Base-by-base conservation (phyloP, 2,329 filamentous ascomycete species). In the Zymoseptoria ardabiliae region DNA sequence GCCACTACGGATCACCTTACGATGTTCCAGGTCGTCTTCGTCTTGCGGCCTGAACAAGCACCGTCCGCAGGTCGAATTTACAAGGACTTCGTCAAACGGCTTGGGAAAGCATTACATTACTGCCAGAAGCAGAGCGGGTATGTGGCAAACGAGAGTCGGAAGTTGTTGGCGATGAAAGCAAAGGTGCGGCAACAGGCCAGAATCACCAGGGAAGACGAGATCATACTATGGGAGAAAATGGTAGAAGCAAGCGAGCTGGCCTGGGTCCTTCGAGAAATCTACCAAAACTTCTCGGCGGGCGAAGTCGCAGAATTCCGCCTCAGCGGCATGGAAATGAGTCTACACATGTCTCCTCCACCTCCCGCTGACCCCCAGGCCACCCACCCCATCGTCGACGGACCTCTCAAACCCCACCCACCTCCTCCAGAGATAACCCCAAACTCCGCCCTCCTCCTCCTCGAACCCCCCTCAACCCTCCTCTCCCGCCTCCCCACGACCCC, bases 11-110 rank as follows among this genome's bases (percentile, higher is more conserved):
- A 74, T 55, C 86, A 89, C 71, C 92, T 97, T 89, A 91, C 87
- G 63, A 97, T 97, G 93, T 99, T 99, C 76, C 96, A 97, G 73
- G 83, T 97, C 10, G 91, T 97, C 22, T 97, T 97, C 73, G 89
- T 96, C 55, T 78, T 97, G 64, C 85, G 87, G 56, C 80, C 92
- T 58, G 89, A 96, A 70, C 86, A 88, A 65, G 88, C 89, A 58
- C 80, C 78, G 69, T 78, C 83, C 11, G 78, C 95, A 52, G 30
- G 50, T 50, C 89, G 95, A 64, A 86, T 97, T 71, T 96, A 96
- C 72, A 82, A 89, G 57, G 89, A 96, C 72, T 87, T 97, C 48
- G 88, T 92, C 64, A 94, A 92, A 73, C 95, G 95, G 74, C 87
- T 96, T 68, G 92, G 91, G 71, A 96, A 93, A 76, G 90, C 90